Conservation (phyloP, 176 grass and related monocot genomes). For the Lolium perenne region DNA sequence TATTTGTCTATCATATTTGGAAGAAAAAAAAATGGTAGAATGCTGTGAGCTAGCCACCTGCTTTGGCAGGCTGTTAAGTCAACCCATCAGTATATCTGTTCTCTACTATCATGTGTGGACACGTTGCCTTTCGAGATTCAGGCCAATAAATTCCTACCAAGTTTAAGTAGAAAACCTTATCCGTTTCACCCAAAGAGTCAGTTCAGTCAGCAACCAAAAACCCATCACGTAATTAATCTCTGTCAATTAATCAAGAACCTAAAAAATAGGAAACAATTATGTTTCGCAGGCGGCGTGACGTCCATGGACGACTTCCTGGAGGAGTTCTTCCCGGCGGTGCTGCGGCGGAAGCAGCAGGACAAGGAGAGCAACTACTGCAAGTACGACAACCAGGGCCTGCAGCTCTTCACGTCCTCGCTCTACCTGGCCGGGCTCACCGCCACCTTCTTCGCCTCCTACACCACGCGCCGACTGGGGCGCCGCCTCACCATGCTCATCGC, state of each 20-base stretch:
- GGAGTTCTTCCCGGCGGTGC: conserved; percentile 84
- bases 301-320: conserved; percentile 24
- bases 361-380: conserved; percentile 98
- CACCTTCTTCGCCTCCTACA: conserved; percentile 92
- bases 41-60: conserved; percentile 42
- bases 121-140: not conserved
- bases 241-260: not conserved
- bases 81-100: too few relatives aligned
- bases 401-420: conserved; percentile 91
- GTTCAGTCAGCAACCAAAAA: too few relatives aligned
- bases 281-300: not conserved
- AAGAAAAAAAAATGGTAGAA: not conserved
- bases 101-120: not conserved
- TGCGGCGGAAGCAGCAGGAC: conserved; percentile 62
- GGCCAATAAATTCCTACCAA: not conserved
- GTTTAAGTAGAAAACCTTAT: not conserved
- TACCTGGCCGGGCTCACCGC: conserved; percentile 90
- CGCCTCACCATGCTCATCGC: conserved; percentile 94
- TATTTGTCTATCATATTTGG: not conserved
- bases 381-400: conserved; percentile 86
- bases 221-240: not conserved
- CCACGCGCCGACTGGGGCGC: conserved; percentile 76
- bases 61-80: conserved; percentile 47
- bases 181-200: too few relatives aligned
- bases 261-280: not conserved